A percentile compares a stretch with the other conserved stretches of the same genome.
phyloP scores from a whole-genome alignment of 208 protist genomes.

The Trypanosoma brucei region DNA sequence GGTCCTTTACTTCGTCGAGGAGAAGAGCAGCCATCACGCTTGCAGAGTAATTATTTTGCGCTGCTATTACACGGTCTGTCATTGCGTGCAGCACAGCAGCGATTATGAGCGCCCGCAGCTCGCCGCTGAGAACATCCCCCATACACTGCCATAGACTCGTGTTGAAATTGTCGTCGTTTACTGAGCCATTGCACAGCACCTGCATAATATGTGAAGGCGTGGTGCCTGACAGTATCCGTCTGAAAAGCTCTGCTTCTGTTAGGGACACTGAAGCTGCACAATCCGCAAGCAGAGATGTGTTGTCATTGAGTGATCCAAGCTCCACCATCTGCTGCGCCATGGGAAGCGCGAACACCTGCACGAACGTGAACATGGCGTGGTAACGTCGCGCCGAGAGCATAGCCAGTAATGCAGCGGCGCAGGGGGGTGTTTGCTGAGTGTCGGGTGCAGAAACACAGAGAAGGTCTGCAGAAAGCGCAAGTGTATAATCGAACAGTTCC shows the following conservation, averaged over 20 bases:
- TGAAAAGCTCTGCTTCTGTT: constrained; percentile 12
- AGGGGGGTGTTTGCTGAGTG: constrained; percentile 23
- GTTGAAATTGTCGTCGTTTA: constrained; percentile 20
- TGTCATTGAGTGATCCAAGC: constrained; percentile 33
- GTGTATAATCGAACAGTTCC: constrained; percentile 48
- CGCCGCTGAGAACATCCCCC: constrained; percentile 8
- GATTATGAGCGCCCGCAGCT: constrained; percentile 12
- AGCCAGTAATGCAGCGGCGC: constrained; percentile 35
- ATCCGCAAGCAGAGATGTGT: constrained; percentile 32
- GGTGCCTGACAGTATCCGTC: constrained; percentile 8
- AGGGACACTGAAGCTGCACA: constrained; percentile 21
- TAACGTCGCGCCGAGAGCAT: constrained; percentile 38
- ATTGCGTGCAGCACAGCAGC: constrained; percentile 34
- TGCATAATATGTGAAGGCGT: constrained; percentile 16
- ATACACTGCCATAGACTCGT: constrained; percentile 13
- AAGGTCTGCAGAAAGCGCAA: constrained; percentile 65
- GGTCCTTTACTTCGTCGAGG: constrained; percentile 2
- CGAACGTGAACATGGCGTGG: constrained; percentile 40
- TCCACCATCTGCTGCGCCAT: constrained; percentile 24
- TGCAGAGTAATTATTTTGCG: constrained; percentile 61
- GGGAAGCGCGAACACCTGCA: constrained; percentile 49
- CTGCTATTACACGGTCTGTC: constrained; percentile 51
- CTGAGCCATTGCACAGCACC: constrained; percentile 21
- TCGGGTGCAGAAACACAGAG: constrained; percentile 43
- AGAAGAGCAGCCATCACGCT: constrained; percentile 25